Conservation (phyloP, 164 flowering plant genomes). For the Vitis riparia region DNA sequence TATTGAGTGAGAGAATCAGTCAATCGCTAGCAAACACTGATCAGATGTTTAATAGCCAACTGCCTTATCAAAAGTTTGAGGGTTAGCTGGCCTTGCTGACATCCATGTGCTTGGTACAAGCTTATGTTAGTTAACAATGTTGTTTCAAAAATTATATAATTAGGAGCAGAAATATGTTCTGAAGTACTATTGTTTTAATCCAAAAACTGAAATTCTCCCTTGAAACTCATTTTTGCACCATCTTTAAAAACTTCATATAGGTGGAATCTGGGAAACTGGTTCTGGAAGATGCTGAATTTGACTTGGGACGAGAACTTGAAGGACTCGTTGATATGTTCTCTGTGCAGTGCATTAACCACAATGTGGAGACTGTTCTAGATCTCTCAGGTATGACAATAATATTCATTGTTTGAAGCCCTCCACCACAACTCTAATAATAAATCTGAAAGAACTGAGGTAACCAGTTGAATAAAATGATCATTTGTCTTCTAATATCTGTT, state of each 20-base stretch:
- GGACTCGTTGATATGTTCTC: slow-evolving; percentile 97
- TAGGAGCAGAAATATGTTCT: not conserved
- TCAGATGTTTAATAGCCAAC: too few relatives aligned
- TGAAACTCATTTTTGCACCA: not conserved
- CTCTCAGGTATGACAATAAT: slow-evolving; percentile 65
- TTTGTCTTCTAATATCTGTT: not conserved
- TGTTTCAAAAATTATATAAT: not conserved
- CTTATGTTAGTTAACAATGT: not conserved
- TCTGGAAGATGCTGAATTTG: slow-evolving; percentile 90
- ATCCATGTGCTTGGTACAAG: not conserved
- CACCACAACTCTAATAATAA: not conserved
- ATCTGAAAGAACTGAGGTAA: not conserved
- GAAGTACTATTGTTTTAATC: not conserved
- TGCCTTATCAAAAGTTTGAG: too few relatives aligned
- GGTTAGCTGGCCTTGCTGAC: too few relatives aligned
- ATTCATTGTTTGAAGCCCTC: slow-evolving; percentile 1
- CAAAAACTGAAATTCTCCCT: not conserved
- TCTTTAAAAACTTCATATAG: slow-evolving; percentile 31
- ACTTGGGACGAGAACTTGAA: slow-evolving; percentile 93
- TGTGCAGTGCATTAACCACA: slow-evolving; percentile 87
- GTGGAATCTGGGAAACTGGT: slow-evolving; percentile 95
- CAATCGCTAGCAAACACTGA: too few relatives aligned
- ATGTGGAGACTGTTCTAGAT: slow-evolving; percentile 83
- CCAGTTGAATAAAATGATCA: not conserved
- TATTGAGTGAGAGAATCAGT: too few relatives aligned